These are phyloP conservation scores for Cercospora nicotianae DNA, from an alignment of 2,329 filamentous ascomycete genomes.

Conservation along the genomic window DNA sequence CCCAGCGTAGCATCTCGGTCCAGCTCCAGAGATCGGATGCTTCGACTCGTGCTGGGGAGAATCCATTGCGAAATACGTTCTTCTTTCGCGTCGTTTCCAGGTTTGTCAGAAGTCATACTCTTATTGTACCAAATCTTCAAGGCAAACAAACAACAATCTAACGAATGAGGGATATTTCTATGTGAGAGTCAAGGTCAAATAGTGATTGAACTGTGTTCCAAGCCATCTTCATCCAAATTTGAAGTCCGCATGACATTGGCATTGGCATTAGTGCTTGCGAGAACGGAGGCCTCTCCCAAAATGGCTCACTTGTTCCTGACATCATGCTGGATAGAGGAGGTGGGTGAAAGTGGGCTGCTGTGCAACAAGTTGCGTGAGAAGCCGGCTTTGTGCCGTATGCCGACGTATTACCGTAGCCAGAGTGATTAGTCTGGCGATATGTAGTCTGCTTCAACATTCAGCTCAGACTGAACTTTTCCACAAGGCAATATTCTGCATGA, in stretches of 20 bases:
- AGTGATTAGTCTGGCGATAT: background rate
- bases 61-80: background rate
- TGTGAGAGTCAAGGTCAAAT: background rate
- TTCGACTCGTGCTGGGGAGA: constrained; percentile 11
- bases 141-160: too few species aligned
- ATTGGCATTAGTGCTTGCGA: background rate
- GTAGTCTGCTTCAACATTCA: background rate
- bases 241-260: background rate
- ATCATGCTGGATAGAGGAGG: background rate
- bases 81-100: background rate
- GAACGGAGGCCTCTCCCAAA: background rate
- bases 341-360: background rate
- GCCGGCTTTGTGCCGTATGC: background rate
- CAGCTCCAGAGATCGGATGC: constrained; percentile 21
- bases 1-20: constrained; percentile 23
- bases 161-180: too few species aligned
- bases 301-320: background rate
- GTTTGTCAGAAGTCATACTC: background rate
- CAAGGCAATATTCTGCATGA: too few species aligned
- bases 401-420: background rate
- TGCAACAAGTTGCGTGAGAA: background rate
- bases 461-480: background rate
- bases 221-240: background rate
- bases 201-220: background rate
- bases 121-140: background rate